Conservation (phyloP, 1,284 basidiomycete species). For the Irpex lacteus region DNA sequence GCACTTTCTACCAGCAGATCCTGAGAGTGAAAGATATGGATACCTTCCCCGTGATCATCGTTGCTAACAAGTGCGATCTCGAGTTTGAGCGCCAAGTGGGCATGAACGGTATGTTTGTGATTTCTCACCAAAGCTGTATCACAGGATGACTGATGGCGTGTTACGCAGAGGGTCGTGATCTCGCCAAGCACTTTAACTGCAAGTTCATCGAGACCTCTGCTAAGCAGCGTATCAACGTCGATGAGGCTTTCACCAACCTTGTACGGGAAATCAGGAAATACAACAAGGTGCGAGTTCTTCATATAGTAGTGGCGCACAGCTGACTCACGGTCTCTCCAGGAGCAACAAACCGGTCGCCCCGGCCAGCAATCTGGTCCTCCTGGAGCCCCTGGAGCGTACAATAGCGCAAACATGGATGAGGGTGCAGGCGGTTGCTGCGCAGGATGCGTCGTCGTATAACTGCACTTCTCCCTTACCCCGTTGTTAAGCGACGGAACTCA, state of each 20-base stretch:
- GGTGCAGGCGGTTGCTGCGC: slow-evolving; percentile 66
- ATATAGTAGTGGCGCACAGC: not conserved
- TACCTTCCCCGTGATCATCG: slow-evolving; percentile 95
- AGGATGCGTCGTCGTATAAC: slow-evolving; percentile 59
- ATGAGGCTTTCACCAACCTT: slow-evolving; percentile 97
- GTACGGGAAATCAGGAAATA: slow-evolving; percentile 96
- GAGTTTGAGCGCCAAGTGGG: slow-evolving; percentile 98
- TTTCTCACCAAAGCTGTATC: not conserved
- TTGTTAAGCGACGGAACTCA: slow-evolving; percentile 8
- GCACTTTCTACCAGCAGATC: slow-evolving; percentile 98
- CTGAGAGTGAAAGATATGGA: slow-evolving; percentile 97
- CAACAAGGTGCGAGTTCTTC: slow-evolving; percentile 68
- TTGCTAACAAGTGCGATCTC: slow-evolving; percentile 98
- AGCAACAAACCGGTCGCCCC: slow-evolving; percentile 63
- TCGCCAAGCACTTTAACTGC: slow-evolving; percentile 96
- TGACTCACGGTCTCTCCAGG: slow-evolving; percentile 32
- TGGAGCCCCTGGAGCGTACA: slow-evolving; percentile 45
- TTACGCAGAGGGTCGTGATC: slow-evolving; percentile 87
- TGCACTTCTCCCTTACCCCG: not conserved
- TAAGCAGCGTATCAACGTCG: slow-evolving; percentile 97
- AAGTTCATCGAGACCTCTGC: slow-evolving; percentile 99
- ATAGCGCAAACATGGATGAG: slow-evolving; percentile 46
- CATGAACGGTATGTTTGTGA: slow-evolving; percentile 73
- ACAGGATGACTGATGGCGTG: not conserved
- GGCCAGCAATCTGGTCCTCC: slow-evolving; percentile 40